Conservation (phyloP, 768 basidiomycete genomes). For the Royoungia palumana region DNA sequence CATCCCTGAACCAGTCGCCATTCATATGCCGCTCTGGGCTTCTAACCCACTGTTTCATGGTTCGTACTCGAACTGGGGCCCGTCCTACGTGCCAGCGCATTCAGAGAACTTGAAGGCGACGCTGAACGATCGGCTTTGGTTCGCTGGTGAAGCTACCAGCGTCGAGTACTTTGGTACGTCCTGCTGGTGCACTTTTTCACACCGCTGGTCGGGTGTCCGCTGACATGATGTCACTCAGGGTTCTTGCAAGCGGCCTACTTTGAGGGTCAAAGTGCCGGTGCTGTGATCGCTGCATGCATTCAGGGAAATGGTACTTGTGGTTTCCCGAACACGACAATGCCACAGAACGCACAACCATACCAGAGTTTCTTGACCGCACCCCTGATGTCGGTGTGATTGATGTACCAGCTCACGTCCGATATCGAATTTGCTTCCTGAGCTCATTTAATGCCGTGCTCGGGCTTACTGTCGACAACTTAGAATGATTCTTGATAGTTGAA, state of each 20-base stretch:
- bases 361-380: conserved; percentile 14
- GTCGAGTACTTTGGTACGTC: conserved; percentile 55
- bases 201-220: background rate
- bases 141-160: conserved; percentile 62
- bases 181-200: background rate
- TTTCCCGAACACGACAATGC: conserved; percentile 24
- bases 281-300: conserved; percentile 43
- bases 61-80: conserved; percentile 69
- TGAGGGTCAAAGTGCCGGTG: conserved; percentile 45
- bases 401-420: too few species aligned
- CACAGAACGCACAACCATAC: conserved; percentile 35
- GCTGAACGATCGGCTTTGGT: conserved; percentile 50
- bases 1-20: conserved; percentile 54
- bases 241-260: conserved; percentile 59
- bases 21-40: conserved; percentile 56
- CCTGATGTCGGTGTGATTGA: too few species aligned
- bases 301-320: conserved; percentile 22
- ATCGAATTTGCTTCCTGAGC: too few species aligned
- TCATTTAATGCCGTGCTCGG: too few species aligned
- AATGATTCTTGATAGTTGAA: too few species aligned
- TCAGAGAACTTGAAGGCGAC: conserved; percentile 57
- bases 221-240: conserved; percentile 31
- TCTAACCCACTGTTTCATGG: conserved; percentile 41
- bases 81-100: conserved; percentile 52
- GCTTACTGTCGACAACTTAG: too few species aligned